phyloP scores from a whole-genome alignment of 2,329 filamentous ascomycete species.

The Fusarium sp. region DNA sequence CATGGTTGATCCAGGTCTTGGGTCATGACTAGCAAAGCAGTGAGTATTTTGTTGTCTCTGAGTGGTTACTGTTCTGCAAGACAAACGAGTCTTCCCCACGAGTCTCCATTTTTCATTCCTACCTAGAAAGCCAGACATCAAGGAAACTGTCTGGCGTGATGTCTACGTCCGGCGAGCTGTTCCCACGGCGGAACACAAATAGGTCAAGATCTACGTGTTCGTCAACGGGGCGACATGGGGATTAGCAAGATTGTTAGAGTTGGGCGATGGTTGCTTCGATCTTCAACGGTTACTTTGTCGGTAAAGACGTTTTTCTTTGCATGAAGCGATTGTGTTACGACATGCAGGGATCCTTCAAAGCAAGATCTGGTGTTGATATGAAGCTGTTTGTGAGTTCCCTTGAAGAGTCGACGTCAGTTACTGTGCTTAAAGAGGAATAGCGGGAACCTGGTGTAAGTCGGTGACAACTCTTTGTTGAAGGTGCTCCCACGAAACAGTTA shows the following conservation, averaged over 20 bases:
- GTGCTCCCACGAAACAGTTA: not conserved
- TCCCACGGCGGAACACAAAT: not conserved
- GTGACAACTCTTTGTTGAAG: not conserved
- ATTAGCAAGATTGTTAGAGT: not conserved
- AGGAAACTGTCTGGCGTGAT: not conserved
- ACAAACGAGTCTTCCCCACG: not conserved
- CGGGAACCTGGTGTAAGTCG: not conserved
- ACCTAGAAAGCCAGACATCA: not conserved
- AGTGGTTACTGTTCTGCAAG: not conserved
- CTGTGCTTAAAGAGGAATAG: not conserved
- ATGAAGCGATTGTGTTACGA: not conserved
- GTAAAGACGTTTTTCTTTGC: not conserved
- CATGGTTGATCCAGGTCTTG: not conserved
- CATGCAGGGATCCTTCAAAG: not conserved
- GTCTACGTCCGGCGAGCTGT: not conserved
- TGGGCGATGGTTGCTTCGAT: not conserved
- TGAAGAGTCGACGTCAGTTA: not conserved
- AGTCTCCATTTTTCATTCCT: not conserved
- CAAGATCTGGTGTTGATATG: not conserved
- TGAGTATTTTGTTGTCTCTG: not conserved
- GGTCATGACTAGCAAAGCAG: not conserved
- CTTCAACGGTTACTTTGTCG: not conserved
- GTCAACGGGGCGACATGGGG: not conserved
- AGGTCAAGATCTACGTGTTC: slow-evolving; percentile 19
- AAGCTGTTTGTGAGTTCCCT: not conserved